Base-by-base conservation (phyloP, 2,329 filamentous ascomycete species). In the Amphichorda felina region DNA sequence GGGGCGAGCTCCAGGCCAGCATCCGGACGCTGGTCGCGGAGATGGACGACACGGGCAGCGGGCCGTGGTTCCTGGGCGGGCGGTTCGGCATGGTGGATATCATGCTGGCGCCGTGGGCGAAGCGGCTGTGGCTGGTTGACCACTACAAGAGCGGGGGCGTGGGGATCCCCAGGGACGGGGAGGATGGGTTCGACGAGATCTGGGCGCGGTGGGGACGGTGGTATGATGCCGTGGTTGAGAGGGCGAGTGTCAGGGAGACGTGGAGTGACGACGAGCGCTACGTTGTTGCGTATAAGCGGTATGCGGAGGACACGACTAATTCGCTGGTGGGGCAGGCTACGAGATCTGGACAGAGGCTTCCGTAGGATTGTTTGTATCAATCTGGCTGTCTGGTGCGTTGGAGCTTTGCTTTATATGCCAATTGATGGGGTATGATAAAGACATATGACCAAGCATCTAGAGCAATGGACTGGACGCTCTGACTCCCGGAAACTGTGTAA, bases 51-150 rank as follows among this genome's bases (percentile, higher is more conserved):
- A 37, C 55, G 1, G 47, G 50, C 0, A 8, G 27, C 2, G 53
- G 54, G 0, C 82, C 81, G 0, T 88, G 71, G 57, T 88, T 87
- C 49, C 50, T 78, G 1, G 82, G 82, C 2, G 52, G 61, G 1
- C 58, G 67, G 27, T 69, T 84, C n/a, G 68, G 68, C 36, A 56
- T 87, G 15, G 72, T 85, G 11, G 83, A 89, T 52, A 62, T 86
- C 17, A 70, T 75, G 41, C 58, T 87, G 3, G 82, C 76, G 26
- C 82, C 82, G 1, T 88, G 81, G 81, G 75, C 77, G 0, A 70
- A 76, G 46, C 64, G 82, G 11, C 50, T 86, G 15, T 88, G 81
- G 63, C 59, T 85, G 5, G 78, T 88, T 44, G 80, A 88, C 45
- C 68, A 84, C 42, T 88, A 80, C 50, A 88, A 88, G 49, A 49